Percentiles rank a stretch among this genome's conserved stretches.
Conservation (phyloP, 306 rosid species). For the Hippophae rhamnoides region DNA sequence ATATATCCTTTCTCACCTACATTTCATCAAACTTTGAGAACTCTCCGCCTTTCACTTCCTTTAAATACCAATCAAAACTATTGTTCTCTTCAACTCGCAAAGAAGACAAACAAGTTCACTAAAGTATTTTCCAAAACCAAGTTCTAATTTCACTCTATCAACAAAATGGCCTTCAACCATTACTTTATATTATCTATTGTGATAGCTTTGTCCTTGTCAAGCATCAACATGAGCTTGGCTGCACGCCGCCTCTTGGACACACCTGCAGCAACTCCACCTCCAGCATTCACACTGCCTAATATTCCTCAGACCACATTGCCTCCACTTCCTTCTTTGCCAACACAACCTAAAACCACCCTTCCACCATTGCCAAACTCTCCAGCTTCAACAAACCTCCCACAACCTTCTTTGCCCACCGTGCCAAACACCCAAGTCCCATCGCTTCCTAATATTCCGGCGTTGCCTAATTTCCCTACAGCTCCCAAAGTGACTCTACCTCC, state of each 20-base stretch:
- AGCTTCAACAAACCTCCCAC: conserved; percentile 7
- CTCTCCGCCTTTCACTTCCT: background rate
- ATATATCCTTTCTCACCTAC: too few relatives aligned
- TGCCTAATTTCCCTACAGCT: conserved; percentile 12
- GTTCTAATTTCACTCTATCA: background rate
- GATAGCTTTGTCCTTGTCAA: conserved; percentile 15
- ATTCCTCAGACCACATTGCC: conserved; percentile 12
- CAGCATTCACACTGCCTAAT: conserved; percentile 15
- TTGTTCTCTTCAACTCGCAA: conserved; percentile 2
- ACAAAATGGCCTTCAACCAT: conserved; percentile 1
- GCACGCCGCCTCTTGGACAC: conserved; percentile 20
- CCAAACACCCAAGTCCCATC: conserved; percentile 12
- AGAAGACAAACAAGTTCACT: background rate
- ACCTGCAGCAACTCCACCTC: conserved; percentile 17
- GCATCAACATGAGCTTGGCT: conserved; percentile 16
- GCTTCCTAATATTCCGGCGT: background rate
- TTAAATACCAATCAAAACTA: conserved; percentile 1
- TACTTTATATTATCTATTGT: conserved; percentile 1
- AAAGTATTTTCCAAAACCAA: background rate
- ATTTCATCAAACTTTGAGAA: conserved; percentile 16
- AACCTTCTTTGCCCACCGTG: conserved; percentile 18
- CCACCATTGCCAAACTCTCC: conserved; percentile 20
- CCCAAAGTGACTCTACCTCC: conserved; percentile 18
- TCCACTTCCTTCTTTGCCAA: conserved; percentile 14
- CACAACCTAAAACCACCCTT: conserved; percentile 13